These are phyloP conservation scores for Macadamia integrifolia DNA, from an alignment of 164 flowering plant genomes.

Conservation along the genomic window DNA sequence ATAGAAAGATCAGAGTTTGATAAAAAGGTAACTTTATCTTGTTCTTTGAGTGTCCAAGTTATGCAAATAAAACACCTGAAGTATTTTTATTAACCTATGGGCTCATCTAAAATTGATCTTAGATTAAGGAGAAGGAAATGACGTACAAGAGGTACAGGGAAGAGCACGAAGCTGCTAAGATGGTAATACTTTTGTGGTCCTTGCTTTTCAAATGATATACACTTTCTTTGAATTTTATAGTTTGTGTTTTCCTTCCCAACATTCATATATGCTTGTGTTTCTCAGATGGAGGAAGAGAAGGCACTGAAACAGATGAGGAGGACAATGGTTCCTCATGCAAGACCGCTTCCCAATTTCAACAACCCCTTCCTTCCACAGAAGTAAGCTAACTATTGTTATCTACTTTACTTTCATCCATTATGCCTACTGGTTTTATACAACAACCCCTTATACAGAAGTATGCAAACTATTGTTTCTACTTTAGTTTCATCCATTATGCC, in stretches of 20 bases:
- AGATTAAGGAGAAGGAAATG: conserved; percentile 83
- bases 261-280: not conserved
- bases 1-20: conserved; percentile 88
- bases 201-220: not conserved
- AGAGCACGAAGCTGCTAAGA: conserved; percentile 68
- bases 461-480: not conserved
- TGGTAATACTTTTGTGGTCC: conserved; percentile 38
- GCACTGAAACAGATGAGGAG: conserved; percentile 84
- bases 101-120: conserved; percentile 6
- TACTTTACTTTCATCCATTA: no score
- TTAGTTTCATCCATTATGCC: not conserved
- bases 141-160: conserved; percentile 87
- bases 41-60: no score
- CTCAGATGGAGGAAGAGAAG: conserved; percentile 93
- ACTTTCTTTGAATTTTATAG: not conserved
- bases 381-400: conserved; percentile 25
- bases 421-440: no score
- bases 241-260: not conserved
- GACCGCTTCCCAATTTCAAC: conserved; percentile 75
- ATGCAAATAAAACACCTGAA: no score
- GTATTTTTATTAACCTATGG: no score
- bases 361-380: conserved; percentile 80
- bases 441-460: no score
- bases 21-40: conserved; percentile 42
- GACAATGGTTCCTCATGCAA: conserved; percentile 91